Evolutionary conservation across 2,329 filamentous ascomycete species (phyloP).

Genomic region (Didymella pinodella): DNA sequence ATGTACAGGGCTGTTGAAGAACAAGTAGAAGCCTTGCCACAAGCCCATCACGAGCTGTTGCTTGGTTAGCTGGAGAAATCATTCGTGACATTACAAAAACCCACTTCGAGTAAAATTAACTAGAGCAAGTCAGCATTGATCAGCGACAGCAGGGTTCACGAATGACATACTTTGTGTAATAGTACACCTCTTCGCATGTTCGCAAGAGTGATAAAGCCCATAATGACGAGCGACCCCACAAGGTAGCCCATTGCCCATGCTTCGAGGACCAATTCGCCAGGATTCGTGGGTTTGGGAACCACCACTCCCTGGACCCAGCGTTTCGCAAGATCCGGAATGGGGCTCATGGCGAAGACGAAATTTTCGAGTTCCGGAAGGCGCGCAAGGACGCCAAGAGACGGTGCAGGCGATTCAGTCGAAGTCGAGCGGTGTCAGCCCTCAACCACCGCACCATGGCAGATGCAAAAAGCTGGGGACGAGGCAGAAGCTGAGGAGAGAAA

Average conservation of each 20-base stretch:
- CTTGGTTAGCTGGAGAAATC: constrained; percentile 20
- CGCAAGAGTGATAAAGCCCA: constrained; percentile 57
- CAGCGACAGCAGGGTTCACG: not conserved
- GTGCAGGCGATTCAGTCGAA: constrained; percentile 33
- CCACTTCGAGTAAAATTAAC: constrained; percentile 60
- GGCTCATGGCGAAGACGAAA: constrained; percentile 31
- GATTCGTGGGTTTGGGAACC: constrained; percentile 44
- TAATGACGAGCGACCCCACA: constrained; percentile 56
- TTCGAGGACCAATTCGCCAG: constrained; percentile 49
- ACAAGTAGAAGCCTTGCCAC: constrained; percentile 67
- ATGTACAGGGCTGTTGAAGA: constrained; percentile 63
- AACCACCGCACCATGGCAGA: constrained; percentile 33
- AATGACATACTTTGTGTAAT: constrained; percentile 54
- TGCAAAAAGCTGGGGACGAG: constrained; percentile 11
- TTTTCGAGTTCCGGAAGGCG: constrained; percentile 26
- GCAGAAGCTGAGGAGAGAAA: constrained; percentile 6
- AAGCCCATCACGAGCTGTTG: constrained; percentile 63
- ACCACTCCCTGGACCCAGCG: constrained; percentile 27
- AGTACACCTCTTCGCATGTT: constrained; percentile 59
- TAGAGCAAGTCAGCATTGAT: constrained; percentile 30
- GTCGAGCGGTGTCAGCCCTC: constrained; percentile 22
- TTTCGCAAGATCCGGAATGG: constrained; percentile 21
- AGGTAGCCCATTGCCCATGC: constrained; percentile 53
- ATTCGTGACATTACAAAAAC: constrained; percentile 6
- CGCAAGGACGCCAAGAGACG: constrained; percentile 27